Evolutionary conservation across 305 asterid species (phyloP), one percentile per base, ranked within the genome.

Genomic region (Stenogyne calaminthoides): DNA sequence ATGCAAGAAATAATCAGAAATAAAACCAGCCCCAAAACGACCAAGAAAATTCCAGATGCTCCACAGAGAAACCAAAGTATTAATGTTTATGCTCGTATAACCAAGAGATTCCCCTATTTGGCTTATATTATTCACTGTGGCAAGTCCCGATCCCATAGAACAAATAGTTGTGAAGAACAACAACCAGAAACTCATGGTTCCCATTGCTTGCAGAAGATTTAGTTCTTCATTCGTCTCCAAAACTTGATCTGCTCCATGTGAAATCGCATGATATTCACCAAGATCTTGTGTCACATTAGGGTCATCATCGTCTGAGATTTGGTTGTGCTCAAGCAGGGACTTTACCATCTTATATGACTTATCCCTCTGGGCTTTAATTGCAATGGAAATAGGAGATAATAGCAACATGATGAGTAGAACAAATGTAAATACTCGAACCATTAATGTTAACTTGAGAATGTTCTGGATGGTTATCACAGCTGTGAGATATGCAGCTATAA

Each of bases 21-120:
- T 69, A 72, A 78, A 91, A 61, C 98, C 96, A 5, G 88, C 90
- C 64, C 96, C 98, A 72, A 93, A 86, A 18, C 96, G 95, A 40
- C 98, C 98, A 32, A 88, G 76, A 65, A 89, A 93, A 80, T 91
- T 93, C 97, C 95, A 91, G 44, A 93, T 93, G 84, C 97, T 91
- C 96, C 98, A 93, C 37, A 93, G 76, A 63, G 98, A 93, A 71
- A 88, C 92, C 76, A 93, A 76, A 62, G 97, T 87, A 67, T 82
- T 82, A 9, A 80, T 88, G 78, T 85, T 86, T 68, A 83, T 60
- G 57, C 75, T 76, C 1, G 85, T 73, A 89, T 89, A 86, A 58
- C 95, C 91, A 42, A 91, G 96, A 71, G 97, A 87, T 80, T 77
- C 84, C 58, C 98, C 97, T 63, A 92, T 85, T 66, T 88, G 97